Evolutionary conservation across 2,329 filamentous ascomycete genomes (phyloP), one percentile per base, ranked within the genome.

Genomic region (Aspergillus cejpii): DNA sequence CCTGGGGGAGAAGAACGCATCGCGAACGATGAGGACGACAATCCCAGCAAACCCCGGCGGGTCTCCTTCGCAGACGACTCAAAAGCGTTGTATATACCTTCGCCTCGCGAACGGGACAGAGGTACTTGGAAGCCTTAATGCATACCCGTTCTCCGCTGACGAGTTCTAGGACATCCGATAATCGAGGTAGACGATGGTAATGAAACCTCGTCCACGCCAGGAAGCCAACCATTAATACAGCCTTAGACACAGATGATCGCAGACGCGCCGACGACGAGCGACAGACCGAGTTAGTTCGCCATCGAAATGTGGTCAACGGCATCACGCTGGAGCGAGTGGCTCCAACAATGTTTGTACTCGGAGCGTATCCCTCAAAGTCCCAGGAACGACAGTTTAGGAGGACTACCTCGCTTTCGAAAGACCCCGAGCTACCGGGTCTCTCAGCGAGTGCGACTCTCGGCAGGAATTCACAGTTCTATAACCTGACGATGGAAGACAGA

Each of bases 391-490:
- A 21, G n/a, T 47, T 50, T 27, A 52, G 37, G 31, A 47, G 39
- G 50, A 44, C 47, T 6, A 29, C 46, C 24, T 49, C 49, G 12
- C 47, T 58, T 5, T 54, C 53, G n/a, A 57, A 57, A 34, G 43
- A 54, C 6, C 45, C 57, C 2, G 50, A 67, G 38, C 58, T 70
- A 38, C 69, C 71, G 0, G 57, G 63, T 19, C 58, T 75, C 1
- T 75, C 71, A 3, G 62, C 65, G 14, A 63, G 69, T 27, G 67
- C 66, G 2, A 73, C 70, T 0, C 49, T 76, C 4, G 72, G 73
- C 0, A 61, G 71, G 1, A 76, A 76, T 46, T 74, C 71, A 0
- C 57, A 66, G 20, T 76, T 77, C 24, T 48, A 66, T 23, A 70
- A 74, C 39, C 34, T 76, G 39, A 66, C 66, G 0, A 56, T 60